phyloP scores from a whole-genome alignment of 192 early-diverging fungal species.

The Dissophora ornata region DNA sequence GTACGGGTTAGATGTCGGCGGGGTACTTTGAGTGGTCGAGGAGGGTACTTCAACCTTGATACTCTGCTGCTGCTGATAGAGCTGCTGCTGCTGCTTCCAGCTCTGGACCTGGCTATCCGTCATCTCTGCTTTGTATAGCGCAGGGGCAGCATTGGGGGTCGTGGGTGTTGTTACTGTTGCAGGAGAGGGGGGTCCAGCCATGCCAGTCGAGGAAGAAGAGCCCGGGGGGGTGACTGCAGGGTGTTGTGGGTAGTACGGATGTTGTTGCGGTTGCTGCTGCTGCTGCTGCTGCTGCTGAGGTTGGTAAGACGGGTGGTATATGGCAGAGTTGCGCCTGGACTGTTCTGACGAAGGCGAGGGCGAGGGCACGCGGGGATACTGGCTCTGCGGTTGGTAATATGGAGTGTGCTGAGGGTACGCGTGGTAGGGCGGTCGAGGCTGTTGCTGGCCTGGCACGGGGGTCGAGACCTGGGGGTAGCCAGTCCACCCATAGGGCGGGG shows the following conservation, averaged over 20 bases:
- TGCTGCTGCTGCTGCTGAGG: conserved; percentile 13
- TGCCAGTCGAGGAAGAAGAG: too few species aligned
- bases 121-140: conserved; percentile 45
- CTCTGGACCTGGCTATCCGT: conserved; percentile 25
- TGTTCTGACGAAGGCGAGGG: conserved; percentile 2
- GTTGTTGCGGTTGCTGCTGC: conserved; percentile 1
- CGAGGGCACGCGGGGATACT: neutral
- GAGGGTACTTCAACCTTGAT: conserved; percentile 46
- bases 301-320: conserved; percentile 4
- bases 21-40: conserved; percentile 4
- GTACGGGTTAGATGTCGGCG: too few species aligned
- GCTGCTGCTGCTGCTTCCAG: conserved; percentile 21
- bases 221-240: too few species aligned
- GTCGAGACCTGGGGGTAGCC: conserved; percentile 10
- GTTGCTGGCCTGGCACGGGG: neutral
- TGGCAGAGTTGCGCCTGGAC: neutral
- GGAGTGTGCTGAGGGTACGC: conserved; percentile 8
- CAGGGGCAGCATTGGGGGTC: neutral
- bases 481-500: conserved; percentile 18
- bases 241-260: conserved; percentile 1
- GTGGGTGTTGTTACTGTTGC: neutral
- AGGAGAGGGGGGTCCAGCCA: neutral
- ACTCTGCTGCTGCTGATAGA: conserved; percentile 17
- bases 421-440: conserved; percentile 1
- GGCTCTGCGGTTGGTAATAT: conserved; percentile 6